phyloP scores from a whole-genome alignment of 106 monocot genomes.

The Triglochin maritima region DNA sequence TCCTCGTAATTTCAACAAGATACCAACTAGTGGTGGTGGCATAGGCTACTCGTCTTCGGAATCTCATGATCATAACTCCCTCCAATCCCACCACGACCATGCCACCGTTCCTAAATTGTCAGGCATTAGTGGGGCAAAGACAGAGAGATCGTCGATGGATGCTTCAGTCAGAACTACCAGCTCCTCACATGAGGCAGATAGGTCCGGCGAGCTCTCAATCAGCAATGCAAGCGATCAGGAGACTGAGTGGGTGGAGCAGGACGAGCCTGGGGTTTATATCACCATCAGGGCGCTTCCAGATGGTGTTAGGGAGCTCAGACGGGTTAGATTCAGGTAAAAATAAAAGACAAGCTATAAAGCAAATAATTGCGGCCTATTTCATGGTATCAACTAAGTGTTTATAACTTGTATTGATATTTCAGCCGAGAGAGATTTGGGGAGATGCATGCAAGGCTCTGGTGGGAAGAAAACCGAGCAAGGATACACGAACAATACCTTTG shows the following conservation, averaged over 20 bases:
- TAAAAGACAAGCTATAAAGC: background rate
- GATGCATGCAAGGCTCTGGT: slow-evolving; percentile 96
- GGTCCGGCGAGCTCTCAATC: slow-evolving; percentile 57
- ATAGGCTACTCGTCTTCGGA: slow-evolving; percentile 45
- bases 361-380: too few relatives aligned
- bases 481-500: slow-evolving; percentile 90
- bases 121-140: slow-evolving; percentile 76
- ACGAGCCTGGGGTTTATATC: slow-evolving; percentile 93
- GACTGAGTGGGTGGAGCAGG: slow-evolving; percentile 96
- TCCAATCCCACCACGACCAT: slow-evolving; percentile 14
- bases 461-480: slow-evolving; percentile 87
- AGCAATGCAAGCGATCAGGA: slow-evolving; percentile 92
- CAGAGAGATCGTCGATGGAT: slow-evolving; percentile 65
- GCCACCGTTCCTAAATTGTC: slow-evolving; percentile 73
- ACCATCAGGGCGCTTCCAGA: slow-evolving; percentile 72
- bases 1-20: slow-evolving; percentile 26
- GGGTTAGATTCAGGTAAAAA: slow-evolving; percentile 85
- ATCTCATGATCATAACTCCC: slow-evolving; percentile 33
- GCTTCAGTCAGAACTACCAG: slow-evolving; percentile 60
- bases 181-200: slow-evolving; percentile 43
- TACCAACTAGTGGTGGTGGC: slow-evolving; percentile 16
- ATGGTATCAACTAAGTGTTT: too few relatives aligned
- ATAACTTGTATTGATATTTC: background rate
- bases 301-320: slow-evolving; percentile 76
- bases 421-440: slow-evolving; percentile 94